Conservation (phyloP, 306 rosid species). For the Castanopsis chinensis region DNA sequence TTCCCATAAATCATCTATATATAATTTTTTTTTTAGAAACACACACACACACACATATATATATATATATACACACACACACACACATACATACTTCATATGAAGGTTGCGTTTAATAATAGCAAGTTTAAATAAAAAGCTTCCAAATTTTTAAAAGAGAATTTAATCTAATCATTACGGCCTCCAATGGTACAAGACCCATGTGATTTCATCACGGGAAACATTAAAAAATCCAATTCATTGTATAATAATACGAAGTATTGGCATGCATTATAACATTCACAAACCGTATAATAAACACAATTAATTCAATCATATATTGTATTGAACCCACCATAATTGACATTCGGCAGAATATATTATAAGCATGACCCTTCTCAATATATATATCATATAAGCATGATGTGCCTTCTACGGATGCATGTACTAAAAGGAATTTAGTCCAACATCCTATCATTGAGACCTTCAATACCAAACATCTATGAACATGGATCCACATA, state of each 20-base stretch:
- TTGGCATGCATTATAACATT: constrained; percentile 46
- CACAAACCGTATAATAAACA: constrained; percentile 15
- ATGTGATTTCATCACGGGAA: constrained; percentile 58
- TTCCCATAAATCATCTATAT: no score
- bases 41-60: no score
- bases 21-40: no score
- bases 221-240: constrained; percentile 37
- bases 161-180: constrained; percentile 45
- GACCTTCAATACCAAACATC: constrained; percentile 8
- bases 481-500: constrained; percentile 8
- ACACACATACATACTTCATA: no score
- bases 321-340: constrained; percentile 30
- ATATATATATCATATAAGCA: background rate
- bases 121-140: constrained; percentile 49
- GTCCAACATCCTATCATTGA: constrained; percentile 39
- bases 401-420: constrained; percentile 5
- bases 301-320: constrained; percentile 27
- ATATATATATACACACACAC: no score
- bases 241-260: constrained; percentile 33
- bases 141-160: constrained; percentile 41
- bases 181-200: constrained; percentile 56
- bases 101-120: constrained; percentile 34
- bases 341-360: constrained; percentile 30
- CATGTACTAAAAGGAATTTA: constrained; percentile 28
- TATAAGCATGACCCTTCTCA: background rate